Base-by-base conservation (phyloP, 768 basidiomycete genomes). In the Mycena filopes region DNA sequence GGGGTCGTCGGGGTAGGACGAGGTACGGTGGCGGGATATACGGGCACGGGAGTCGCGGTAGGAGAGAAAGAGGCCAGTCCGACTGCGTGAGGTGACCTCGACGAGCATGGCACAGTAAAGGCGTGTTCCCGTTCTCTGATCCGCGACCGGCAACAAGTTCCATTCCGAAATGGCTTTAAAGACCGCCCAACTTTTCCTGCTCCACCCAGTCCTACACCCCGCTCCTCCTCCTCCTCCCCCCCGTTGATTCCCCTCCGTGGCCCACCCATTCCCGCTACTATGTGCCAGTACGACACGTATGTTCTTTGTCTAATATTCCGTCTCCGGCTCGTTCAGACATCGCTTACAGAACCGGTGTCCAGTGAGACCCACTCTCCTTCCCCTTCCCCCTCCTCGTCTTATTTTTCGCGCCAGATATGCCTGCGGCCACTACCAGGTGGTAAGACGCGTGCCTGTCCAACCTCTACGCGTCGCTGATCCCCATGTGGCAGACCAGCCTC, bases 41-140 rank as follows among this genome's bases (percentile, higher is more conserved):
- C 79, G 81, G 25, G 86, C 82, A 47, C 83, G 83, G 5, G 94
- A 94, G 79, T 96, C 93, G 65, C 97, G 87, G 79, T 93, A 95
- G 8, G 96, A 97, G 65, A 96, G 90, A 78, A 98, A 99, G 72
- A 98, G 87, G 57, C 94, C 87, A 3, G 97, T 98, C 49, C 97
- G 80, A 1, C 94, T 95, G 71, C 97, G 90, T n/a, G n/a, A n/a
- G n/a, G n/a, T n/a, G n/a, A n/a, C n/a, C n/a, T n/a, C n/a, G n/a
- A n/a, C n/a, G n/a, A n/a, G n/a, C n/a, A n/a, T n/a, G n/a, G n/a
- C n/a, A n/a, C n/a, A n/a, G n/a, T n/a, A n/a, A n/a, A n/a, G n/a
- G n/a, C n/a, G n/a, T n/a, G n/a, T n/a, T n/a, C n/a, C n/a, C n/a
- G n/a, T n/a, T n/a, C n/a, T n/a, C n/a, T n/a, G n/a, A n/a, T n/a